Percentiles rank a stretch among this genome's conserved stretches.
These are phyloP conservation scores for Fusarium austroafricanum DNA, from an alignment of 2,329 filamentous ascomycete species.

Conservation along the genomic window DNA sequence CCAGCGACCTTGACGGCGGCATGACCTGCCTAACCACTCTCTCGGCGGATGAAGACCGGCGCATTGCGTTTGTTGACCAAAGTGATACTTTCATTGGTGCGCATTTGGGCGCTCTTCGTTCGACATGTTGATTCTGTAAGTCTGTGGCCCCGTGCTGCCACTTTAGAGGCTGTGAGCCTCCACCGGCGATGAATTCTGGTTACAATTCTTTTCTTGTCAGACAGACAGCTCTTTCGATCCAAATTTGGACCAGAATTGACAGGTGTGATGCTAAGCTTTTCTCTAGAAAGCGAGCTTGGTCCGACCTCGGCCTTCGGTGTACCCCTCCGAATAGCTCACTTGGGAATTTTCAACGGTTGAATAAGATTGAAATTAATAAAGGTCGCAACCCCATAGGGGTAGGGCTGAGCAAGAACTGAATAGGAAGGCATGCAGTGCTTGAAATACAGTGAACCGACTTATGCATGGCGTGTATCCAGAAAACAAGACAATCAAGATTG, in stretches of 20 bases:
- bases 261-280: slow-evolving; percentile 23
- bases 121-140: slow-evolving; percentile 23
- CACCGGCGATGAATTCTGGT: slow-evolving; percentile 6
- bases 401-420: slow-evolving; percentile 41
- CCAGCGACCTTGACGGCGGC: slow-evolving; percentile 14
- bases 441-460: slow-evolving; percentile 4
- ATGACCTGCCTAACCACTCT: slow-evolving; percentile 31
- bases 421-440: slow-evolving; percentile 29
- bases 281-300: slow-evolving; percentile 32
- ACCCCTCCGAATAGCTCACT: slow-evolving; percentile 31
- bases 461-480: slow-evolving; percentile 6
- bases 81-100: slow-evolving; percentile 44
- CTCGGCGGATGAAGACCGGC: slow-evolving; percentile 35
- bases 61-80: slow-evolving; percentile 39
- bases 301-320: slow-evolving; percentile 46
- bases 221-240: not conserved
- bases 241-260: slow-evolving; percentile 16
- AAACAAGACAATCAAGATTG: not conserved
- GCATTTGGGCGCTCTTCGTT: slow-evolving; percentile 39
- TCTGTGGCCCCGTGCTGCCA: slow-evolving; percentile 9
- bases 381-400: slow-evolving; percentile 25
- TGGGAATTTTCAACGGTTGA: slow-evolving; percentile 17
- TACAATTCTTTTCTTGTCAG: slow-evolving; percentile 16
- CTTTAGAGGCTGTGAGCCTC: slow-evolving; percentile 17
- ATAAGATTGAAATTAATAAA: slow-evolving; percentile 23